phyloP scores from a whole-genome alignment of 2,329 filamentous ascomycete species.

The Alternaria sp. region DNA sequence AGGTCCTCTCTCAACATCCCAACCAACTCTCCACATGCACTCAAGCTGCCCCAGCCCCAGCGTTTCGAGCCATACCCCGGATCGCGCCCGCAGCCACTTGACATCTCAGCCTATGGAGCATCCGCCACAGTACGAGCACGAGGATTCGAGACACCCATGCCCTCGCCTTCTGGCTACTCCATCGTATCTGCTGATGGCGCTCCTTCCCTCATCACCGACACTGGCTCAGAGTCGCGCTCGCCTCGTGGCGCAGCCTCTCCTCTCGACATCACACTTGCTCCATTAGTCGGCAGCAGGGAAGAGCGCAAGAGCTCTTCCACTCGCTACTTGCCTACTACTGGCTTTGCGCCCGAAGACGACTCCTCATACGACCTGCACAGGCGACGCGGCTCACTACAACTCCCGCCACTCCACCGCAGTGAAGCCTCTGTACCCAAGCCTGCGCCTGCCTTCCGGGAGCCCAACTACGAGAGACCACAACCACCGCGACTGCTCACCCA shows the following conservation, averaged over 20 bases:
- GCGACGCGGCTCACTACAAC: slow-evolving; percentile 41
- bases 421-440: slow-evolving; percentile 15
- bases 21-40: slow-evolving; percentile 34
- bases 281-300: slow-evolving; percentile 43
- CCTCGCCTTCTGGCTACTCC: slow-evolving; percentile 67
- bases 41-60: slow-evolving; percentile 44
- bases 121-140: slow-evolving; percentile 33
- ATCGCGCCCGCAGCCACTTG: slow-evolving; percentile 41
- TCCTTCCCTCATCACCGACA: slow-evolving; percentile 75
- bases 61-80: slow-evolving; percentile 40
- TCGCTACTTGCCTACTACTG: slow-evolving; percentile 46
- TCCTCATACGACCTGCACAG: slow-evolving; percentile 32
- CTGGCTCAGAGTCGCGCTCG: slow-evolving; percentile 55
- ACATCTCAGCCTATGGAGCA: slow-evolving; percentile 33
- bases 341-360: slow-evolving; percentile 47
- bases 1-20: slow-evolving; percentile 36
- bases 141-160: slow-evolving; percentile 63
- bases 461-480: slow-evolving; percentile 34
- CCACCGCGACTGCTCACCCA: slow-evolving; percentile 42
- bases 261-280: slow-evolving; percentile 52
- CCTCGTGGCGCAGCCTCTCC: slow-evolving; percentile 54
- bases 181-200: slow-evolving; percentile 68
- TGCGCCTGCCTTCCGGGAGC: slow-evolving; percentile 30
- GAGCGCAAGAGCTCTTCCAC: slow-evolving; percentile 48
- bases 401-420: slow-evolving; percentile 40